These are phyloP conservation scores for Pseudozyma hubeiensis DNA, from an alignment of 1,284 basidiomycete genomes.

Conservation along the genomic window DNA sequence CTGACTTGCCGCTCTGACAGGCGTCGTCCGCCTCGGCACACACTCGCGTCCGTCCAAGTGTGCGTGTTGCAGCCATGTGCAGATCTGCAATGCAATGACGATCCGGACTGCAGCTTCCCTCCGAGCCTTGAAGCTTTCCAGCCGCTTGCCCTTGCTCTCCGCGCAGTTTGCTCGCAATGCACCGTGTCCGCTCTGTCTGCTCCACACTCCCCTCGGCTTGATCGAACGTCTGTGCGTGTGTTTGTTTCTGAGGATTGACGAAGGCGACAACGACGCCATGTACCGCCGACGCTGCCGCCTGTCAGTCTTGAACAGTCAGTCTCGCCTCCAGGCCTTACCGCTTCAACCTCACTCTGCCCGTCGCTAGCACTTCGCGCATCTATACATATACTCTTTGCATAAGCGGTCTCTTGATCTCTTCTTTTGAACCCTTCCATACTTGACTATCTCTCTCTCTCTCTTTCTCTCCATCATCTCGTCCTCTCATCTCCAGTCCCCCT, in stretches of 20 bases:
- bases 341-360: too few species aligned
- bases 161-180: not conserved
- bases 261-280: not conserved
- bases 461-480: constrained; percentile 23
- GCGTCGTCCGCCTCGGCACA: constrained; percentile 8
- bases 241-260: not conserved
- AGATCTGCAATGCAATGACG: constrained; percentile 35
- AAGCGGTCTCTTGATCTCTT: not conserved
- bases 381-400: constrained; percentile 29
- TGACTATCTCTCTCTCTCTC: constrained; percentile 8
- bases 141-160: not conserved
- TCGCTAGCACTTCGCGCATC: not conserved
- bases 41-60: constrained; percentile 4
- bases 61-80: constrained; percentile 10
- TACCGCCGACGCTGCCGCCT: not conserved
- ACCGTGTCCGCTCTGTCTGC: not conserved
- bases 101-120: constrained; percentile 21
- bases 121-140: constrained; percentile 14
- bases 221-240: not conserved
- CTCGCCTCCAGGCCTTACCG: not conserved
- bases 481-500: constrained; percentile 1
- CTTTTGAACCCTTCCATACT: constrained; percentile 23
- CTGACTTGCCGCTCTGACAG: not conserved
- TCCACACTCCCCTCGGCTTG: not conserved
- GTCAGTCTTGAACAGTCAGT: not conserved